These are phyloP conservation scores for Pleurotus ostreatus DNA, from an alignment of 768 basidiomycete species.

Conservation along the genomic window DNA sequence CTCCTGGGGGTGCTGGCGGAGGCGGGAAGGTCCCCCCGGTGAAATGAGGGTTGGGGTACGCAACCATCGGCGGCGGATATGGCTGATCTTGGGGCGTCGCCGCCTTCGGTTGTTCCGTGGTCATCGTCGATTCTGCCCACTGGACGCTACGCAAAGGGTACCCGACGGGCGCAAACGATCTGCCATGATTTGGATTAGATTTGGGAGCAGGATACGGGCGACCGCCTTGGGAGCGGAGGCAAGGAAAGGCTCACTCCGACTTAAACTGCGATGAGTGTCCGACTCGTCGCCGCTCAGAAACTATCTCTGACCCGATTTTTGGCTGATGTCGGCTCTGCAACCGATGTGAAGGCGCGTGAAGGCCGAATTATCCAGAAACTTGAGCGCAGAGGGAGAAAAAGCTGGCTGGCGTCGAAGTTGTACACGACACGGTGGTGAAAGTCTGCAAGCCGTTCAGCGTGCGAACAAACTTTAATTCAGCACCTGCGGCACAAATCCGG, in stretches of 20 bases:
- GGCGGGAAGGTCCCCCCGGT: conserved; percentile 27
- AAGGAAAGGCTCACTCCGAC: conserved; percentile 6
- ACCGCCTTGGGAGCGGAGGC: conserved; percentile 1
- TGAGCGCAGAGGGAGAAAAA: background rate
- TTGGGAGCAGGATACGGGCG: background rate
- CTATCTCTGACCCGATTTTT: conserved; percentile 6
- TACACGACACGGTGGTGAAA: background rate
- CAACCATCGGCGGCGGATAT: conserved; percentile 2
- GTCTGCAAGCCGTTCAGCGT: background rate
- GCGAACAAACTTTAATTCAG: background rate
- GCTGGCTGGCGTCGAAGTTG: background rate
- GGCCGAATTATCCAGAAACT: background rate
- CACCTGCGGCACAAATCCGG: background rate
- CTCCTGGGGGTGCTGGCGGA: conserved; percentile 27
- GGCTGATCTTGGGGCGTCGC: conserved; percentile 1
- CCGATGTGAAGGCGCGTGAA: background rate
- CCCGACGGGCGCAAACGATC: conserved; percentile 6
- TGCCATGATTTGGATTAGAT: background rate
- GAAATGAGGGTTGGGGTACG: conserved; percentile 17
- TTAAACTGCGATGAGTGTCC: conserved; percentile 9
- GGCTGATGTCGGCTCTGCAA: background rate
- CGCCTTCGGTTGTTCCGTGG: conserved; percentile 7
- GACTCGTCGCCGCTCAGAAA: conserved; percentile 10
- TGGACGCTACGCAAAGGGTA: conserved; percentile 5
- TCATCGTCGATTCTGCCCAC: conserved; percentile 8